Evolutionary conservation across 345 rosid genomes (phyloP).

Genomic region (Dimocarpus longan): DNA sequence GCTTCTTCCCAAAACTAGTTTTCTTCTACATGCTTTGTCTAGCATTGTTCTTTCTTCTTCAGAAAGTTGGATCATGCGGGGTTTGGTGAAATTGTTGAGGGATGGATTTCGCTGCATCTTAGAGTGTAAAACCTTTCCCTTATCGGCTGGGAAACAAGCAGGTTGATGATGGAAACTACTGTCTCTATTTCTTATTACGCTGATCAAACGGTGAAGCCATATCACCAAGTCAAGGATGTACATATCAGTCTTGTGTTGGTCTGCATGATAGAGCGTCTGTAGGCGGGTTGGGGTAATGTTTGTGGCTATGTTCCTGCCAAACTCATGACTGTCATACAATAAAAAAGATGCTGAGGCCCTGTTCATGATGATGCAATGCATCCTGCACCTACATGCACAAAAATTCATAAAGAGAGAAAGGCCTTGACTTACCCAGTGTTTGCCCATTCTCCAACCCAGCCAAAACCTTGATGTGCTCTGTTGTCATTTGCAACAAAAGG

Average conservation of each 20-base stretch:
- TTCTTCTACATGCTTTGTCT: conserved; percentile 46
- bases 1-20: conserved; percentile 60
- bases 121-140: conserved; percentile 28
- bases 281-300: conserved; percentile 55
- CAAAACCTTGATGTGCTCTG: conserved; percentile 94
- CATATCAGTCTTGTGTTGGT: conserved; percentile 59
- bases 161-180: conserved; percentile 38
- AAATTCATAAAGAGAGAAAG: not conserved
- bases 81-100: conserved; percentile 24
- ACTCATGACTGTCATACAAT: conserved; percentile 35
- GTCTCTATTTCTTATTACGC: conserved; percentile 51
- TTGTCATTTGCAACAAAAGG: conserved; percentile 17
- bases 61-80: conserved; percentile 45
- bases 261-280: conserved; percentile 84
- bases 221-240: conserved; percentile 72
- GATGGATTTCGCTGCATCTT: conserved; percentile 42
- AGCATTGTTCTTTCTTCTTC: conserved; percentile 64
- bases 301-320: conserved; percentile 24
- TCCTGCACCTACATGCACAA: not conserved
- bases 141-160: conserved; percentile 37
- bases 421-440: conserved; percentile 61
- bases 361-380: not conserved
- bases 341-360: not conserved
- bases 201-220: conserved; percentile 77
- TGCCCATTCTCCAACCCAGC: conserved; percentile 99